phyloP scores from a whole-genome alignment of 257 asterid genomes.

The Primulina tabacum region DNA sequence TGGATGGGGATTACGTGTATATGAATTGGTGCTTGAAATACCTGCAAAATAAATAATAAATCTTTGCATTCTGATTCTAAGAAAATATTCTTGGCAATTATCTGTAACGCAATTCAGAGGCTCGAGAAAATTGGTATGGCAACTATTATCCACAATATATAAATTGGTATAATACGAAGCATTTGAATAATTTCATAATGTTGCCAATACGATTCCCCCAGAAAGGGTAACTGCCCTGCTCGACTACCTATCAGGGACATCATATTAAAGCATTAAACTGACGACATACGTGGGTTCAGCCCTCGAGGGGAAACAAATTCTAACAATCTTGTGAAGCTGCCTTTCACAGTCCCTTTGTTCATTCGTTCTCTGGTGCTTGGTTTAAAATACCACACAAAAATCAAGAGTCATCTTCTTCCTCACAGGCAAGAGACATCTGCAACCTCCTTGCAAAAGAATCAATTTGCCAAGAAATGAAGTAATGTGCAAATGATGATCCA shows the following conservation, averaged over 20 bases:
- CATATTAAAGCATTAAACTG: background rate
- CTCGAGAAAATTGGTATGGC: background rate
- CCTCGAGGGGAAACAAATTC: background rate
- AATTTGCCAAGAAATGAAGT: background rate
- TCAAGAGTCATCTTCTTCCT: background rate
- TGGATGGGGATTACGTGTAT: no score
- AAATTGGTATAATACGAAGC: background rate
- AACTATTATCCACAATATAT: background rate
- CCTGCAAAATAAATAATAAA: no score
- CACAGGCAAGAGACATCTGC: background rate
- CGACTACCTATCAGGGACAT: background rate
- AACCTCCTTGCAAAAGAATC: background rate
- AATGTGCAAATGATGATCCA: slow-evolving; percentile 6
- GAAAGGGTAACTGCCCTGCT: background rate
- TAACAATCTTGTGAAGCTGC: background rate
- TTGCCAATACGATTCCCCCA: background rate
- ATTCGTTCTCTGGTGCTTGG: background rate
- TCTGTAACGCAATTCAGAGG: background rate
- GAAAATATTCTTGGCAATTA: background rate
- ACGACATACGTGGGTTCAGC: background rate
- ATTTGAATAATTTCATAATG: background rate
- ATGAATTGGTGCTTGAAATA: no score
- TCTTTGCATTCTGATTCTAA: no score
- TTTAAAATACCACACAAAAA: background rate
- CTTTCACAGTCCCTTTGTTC: background rate